Conservation (phyloP, 768 basidiomycete species). For the Hygrophorus pudorinus region DNA sequence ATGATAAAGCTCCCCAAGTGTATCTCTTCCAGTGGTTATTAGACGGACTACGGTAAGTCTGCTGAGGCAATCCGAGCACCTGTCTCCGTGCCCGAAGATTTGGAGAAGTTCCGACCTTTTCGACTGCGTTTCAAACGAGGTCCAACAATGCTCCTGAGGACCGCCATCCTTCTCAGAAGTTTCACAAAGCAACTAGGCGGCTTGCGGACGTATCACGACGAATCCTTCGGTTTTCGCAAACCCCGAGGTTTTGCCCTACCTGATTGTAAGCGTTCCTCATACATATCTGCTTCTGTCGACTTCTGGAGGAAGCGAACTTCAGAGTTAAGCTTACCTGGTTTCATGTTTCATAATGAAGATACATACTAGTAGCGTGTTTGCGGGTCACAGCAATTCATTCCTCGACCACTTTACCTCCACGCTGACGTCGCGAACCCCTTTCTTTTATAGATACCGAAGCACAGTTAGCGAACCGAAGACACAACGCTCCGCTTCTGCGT, state of each 20-base stretch:
- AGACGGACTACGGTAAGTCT: too few relatives aligned
- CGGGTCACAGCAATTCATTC: too few relatives aligned
- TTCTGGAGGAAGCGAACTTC: too few relatives aligned
- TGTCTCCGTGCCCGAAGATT: too few relatives aligned
- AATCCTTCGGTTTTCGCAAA: constrained; percentile 71
- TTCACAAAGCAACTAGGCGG: neutral
- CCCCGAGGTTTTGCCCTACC: constrained; percentile 52
- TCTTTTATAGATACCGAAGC: constrained; percentile 43
- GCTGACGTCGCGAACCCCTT: too few relatives aligned
- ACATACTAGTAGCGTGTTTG: constrained; percentile 10
- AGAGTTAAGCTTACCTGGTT: too few relatives aligned
- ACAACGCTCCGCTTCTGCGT: constrained; percentile 71
- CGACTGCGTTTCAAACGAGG: too few relatives aligned
- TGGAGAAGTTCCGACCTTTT: too few relatives aligned
- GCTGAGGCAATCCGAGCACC: too few relatives aligned
- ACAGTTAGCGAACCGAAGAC: constrained; percentile 57
- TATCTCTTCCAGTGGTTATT: too few relatives aligned
- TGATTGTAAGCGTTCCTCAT: constrained; percentile 45
- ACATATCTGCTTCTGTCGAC: neutral
- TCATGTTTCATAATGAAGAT: neutral
- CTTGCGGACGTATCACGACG: constrained; percentile 52
- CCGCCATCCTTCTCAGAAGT: neutral
- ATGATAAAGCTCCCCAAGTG: too few relatives aligned
- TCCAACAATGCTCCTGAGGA: neutral
- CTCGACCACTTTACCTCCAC: neutral